Percentiles rank a stretch among this genome's conserved stretches.
These are phyloP conservation scores for Ogataea methanolica DNA, from an alignment of 805 yeast genomes.

Conservation along the genomic window DNA sequence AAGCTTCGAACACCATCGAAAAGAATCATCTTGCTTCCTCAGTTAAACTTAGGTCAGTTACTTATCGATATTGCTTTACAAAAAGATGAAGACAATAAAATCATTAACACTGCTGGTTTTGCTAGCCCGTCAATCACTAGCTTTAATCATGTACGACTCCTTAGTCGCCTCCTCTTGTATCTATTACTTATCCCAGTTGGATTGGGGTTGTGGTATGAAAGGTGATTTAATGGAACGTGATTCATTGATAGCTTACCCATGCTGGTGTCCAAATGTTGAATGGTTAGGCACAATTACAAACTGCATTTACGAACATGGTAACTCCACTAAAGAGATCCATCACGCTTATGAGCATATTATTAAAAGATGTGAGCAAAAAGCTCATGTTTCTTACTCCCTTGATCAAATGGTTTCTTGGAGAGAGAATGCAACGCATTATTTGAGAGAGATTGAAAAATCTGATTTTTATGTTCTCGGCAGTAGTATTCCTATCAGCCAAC, in stretches of 20 bases:
- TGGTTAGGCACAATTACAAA: constrained; percentile 42
- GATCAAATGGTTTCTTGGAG: constrained; percentile 31
- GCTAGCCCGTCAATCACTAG: not conserved
- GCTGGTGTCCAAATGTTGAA: constrained; percentile 38
- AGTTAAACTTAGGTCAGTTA: too few species aligned
- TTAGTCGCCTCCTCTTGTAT: constrained; percentile 37
- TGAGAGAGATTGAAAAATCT: constrained; percentile 25
- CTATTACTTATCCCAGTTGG: constrained; percentile 33
- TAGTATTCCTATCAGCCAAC: constrained; percentile 23
- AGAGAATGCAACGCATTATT: constrained; percentile 28
- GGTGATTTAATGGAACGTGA: constrained; percentile 30
- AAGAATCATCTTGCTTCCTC: too few species aligned
- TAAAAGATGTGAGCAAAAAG: constrained; percentile 32
- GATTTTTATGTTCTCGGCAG: constrained; percentile 14
- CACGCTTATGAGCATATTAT: constrained; percentile 38
- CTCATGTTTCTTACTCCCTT: constrained; percentile 29
- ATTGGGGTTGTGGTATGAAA: constrained; percentile 40
- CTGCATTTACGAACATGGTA: constrained; percentile 35
- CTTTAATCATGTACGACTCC: constrained; percentile 27
- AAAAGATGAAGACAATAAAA: not conserved
- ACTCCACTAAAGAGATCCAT: constrained; percentile 24
- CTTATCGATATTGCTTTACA: too few species aligned
- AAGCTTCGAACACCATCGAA: too few species aligned
- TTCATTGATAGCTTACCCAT: constrained; percentile 31
- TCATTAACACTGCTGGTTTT: not conserved